Conservation (phyloP, 495 filamentous ascomycete species). For the Aspergillus ellipticus region DNA sequence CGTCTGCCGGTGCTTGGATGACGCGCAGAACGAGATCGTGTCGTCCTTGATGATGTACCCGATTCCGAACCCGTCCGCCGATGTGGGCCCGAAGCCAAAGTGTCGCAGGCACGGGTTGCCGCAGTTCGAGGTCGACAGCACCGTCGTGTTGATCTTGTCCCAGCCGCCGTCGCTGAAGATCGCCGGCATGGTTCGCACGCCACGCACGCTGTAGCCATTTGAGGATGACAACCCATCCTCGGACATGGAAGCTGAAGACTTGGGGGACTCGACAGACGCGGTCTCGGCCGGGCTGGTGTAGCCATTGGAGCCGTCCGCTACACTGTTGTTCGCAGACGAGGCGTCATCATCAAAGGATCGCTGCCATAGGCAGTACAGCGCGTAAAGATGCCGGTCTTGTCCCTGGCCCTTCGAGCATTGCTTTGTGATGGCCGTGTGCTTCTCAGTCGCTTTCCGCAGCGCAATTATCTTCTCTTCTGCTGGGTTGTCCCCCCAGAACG, state of each 20-base stretch:
- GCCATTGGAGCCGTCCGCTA: slow-evolving; percentile 57
- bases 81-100: slow-evolving; percentile 94
- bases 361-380: slow-evolving; percentile 94
- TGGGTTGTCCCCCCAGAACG: slow-evolving; percentile 92
- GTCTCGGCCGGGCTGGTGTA: slow-evolving; percentile 50
- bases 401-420: slow-evolving; percentile 89
- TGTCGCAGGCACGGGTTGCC: slow-evolving; percentile 95
- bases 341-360: slow-evolving; percentile 70
- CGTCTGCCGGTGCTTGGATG: slow-evolving; percentile 89
- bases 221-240: slow-evolving; percentile 41
- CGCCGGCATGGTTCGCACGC: slow-evolving; percentile 42
- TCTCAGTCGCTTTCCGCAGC: slow-evolving; percentile 75
- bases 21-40: slow-evolving; percentile 83
- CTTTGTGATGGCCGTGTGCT: slow-evolving; percentile 74
- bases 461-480: slow-evolving; percentile 78
- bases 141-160: slow-evolving; percentile 93
- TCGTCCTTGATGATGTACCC: slow-evolving; percentile 99
- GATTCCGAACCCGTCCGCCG: slow-evolving; percentile 92
- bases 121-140: slow-evolving; percentile 96
- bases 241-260: slow-evolving; percentile 46
- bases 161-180: slow-evolving; percentile 88
- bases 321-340: slow-evolving; percentile 45
- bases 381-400: slow-evolving; percentile 92
- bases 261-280: slow-evolving; percentile 52
- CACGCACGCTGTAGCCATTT: slow-evolving; percentile 29